Percentiles rank a stretch among this genome's conserved stretches.
Conservation (phyloP, 257 asterid species). For the Handroanthus guayacan region DNA sequence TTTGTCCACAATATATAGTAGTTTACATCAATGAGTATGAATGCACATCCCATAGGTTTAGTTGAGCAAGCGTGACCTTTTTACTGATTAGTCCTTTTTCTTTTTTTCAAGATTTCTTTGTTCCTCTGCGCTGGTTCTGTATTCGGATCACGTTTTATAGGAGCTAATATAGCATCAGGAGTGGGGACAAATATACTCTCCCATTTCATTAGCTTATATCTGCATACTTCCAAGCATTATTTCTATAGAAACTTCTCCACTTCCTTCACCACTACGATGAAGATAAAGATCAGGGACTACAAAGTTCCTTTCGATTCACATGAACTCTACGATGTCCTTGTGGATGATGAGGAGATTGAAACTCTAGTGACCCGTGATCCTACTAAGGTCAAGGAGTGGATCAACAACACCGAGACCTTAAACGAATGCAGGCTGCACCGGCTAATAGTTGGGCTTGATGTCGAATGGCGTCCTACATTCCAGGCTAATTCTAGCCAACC, state of each 20-base stretch:
- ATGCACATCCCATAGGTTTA: too few relatives aligned
- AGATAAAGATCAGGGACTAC: background rate
- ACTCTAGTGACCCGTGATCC: conserved; percentile 35
- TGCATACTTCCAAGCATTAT: background rate
- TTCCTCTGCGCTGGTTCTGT: too few relatives aligned
- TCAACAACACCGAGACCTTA: background rate
- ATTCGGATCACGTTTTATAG: too few relatives aligned
- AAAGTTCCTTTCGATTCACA: too few relatives aligned
- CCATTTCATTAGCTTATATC: background rate
- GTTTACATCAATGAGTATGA: too few relatives aligned
- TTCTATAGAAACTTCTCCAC: background rate
- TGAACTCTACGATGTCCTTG: background rate
- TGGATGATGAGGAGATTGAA: conserved; percentile 21
- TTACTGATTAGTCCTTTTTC: too few relatives aligned
- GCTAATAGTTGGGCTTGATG: conserved; percentile 38
- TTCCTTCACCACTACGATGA: background rate
- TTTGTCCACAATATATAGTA: too few relatives aligned
- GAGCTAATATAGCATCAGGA: too few relatives aligned
- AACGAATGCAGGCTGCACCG: conserved; percentile 16
- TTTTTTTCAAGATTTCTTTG: too few relatives aligned
- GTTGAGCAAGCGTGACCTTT: too few relatives aligned
- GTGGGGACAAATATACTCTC: too few relatives aligned
- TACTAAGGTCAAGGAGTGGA: conserved; percentile 17
- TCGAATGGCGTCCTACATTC: conserved; percentile 33
- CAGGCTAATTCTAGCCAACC: background rate